Conservation (phyloP, 305 asterid genomes). For the Ilex paraguariensis region DNA sequence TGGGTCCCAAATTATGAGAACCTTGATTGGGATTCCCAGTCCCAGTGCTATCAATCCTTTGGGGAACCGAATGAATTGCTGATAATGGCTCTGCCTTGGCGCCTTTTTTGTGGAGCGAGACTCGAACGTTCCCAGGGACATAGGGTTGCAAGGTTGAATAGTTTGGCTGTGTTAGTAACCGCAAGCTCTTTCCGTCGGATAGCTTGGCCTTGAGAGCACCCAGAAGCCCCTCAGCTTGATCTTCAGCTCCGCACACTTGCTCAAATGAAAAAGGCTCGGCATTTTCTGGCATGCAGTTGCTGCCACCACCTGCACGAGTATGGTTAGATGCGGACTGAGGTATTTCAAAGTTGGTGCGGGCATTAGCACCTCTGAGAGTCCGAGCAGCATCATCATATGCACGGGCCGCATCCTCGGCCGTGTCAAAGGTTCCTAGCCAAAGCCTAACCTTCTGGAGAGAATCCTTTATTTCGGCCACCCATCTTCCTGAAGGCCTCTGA, state of each 20-base stretch:
- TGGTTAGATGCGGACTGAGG: slow-evolving; percentile 8
- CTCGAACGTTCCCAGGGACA: not conserved
- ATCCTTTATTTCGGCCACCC: slow-evolving; percentile 27
- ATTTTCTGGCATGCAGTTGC: slow-evolving; percentile 9
- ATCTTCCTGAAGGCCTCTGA: slow-evolving; percentile 23
- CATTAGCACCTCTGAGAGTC: slow-evolving; percentile 16
- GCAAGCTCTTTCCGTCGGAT: slow-evolving; percentile 5
- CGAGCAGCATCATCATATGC: slow-evolving; percentile 25
- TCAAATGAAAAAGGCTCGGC: slow-evolving; percentile 18
- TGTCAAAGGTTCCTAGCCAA: slow-evolving; percentile 24
- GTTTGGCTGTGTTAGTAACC: not conserved
- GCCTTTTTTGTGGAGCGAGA: not conserved
- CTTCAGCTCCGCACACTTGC: slow-evolving; percentile 16
- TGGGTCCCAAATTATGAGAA: no score
- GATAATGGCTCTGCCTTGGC: not conserved
- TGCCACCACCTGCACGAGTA: not conserved
- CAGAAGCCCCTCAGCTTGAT: slow-evolving; percentile 13
- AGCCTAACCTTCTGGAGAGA: slow-evolving; percentile 22
- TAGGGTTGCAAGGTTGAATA: slow-evolving; percentile 12
- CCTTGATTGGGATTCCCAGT: no score
- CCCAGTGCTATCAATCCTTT: no score
- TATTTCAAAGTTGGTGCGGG: slow-evolving; percentile 21
- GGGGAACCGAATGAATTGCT: no score
- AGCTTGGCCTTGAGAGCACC: slow-evolving; percentile 23
- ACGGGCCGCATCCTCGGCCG: slow-evolving; percentile 24